phyloP scores from a whole-genome alignment of 148 eudicot species.

The Cornus controversa region DNA sequence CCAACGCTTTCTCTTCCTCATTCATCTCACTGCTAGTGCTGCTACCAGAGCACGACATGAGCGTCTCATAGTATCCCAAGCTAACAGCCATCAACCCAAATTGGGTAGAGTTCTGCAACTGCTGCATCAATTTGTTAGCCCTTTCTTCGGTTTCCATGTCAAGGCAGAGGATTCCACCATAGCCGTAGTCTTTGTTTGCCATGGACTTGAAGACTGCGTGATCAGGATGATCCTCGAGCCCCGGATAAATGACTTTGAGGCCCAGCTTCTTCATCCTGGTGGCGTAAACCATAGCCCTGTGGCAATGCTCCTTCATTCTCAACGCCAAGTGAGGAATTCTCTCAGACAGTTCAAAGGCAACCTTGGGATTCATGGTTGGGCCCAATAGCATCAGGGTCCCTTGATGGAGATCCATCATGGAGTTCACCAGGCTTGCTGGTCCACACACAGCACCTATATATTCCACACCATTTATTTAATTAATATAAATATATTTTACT shows the following conservation, averaged over 20 bases:
- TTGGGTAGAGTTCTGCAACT: slow-evolving; percentile 69
- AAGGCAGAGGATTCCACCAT: slow-evolving; percentile 76
- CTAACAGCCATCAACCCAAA: slow-evolving; percentile 96
- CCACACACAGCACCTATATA: slow-evolving; percentile 97
- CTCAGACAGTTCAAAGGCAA: slow-evolving; percentile 86
- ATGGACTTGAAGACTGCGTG: slow-evolving; percentile 65
- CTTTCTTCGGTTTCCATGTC: slow-evolving; percentile 86
- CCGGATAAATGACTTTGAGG: slow-evolving; percentile 87
- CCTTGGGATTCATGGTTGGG: slow-evolving; percentile 98
- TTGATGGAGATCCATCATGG: slow-evolving; percentile 97
- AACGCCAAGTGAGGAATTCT: slow-evolving; percentile 85
- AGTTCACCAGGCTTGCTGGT: slow-evolving; percentile 75
- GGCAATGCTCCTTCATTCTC: slow-evolving; percentile 88
- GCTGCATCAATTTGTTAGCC: slow-evolving; percentile 73
- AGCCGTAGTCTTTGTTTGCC: slow-evolving; percentile 66
- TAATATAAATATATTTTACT: too few species aligned
- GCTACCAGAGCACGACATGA: slow-evolving; percentile 91
- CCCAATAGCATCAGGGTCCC: slow-evolving; percentile 87
- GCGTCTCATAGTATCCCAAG: slow-evolving; percentile 92
- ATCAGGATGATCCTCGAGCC: slow-evolving; percentile 81
- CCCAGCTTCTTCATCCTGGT: slow-evolving; percentile 74
- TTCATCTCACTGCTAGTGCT: slow-evolving; percentile 92
- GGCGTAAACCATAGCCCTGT: slow-evolving; percentile 67
- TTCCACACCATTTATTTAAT: not conserved
- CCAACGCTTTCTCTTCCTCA: slow-evolving; percentile 63